A percentile compares a stretch with the other conserved stretches of the same genome.
phyloP scores from a whole-genome alignment of 257 asterid genomes.

The Vinca minor region DNA sequence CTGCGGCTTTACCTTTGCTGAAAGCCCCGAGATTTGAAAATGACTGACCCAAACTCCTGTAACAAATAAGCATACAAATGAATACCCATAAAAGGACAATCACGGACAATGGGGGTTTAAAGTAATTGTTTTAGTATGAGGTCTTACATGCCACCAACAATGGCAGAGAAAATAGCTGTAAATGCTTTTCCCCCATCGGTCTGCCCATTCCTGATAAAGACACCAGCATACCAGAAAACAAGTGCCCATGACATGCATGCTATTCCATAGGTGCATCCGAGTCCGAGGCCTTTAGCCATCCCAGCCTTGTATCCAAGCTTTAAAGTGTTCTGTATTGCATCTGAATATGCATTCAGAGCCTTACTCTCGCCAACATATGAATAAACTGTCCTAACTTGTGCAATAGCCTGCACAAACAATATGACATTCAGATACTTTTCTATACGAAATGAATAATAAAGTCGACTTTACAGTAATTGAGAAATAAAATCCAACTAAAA shows the following conservation, averaged over 20 bases:
- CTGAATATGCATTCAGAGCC: conserved; percentile 73
- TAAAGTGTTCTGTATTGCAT: conserved; percentile 74
- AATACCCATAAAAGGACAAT: conserved; percentile 10
- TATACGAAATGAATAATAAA: not conserved
- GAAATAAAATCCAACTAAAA: not conserved
- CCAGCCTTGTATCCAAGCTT: conserved; percentile 96
- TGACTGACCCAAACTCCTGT: conserved; percentile 98
- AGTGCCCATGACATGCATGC: conserved; percentile 99
- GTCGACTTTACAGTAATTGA: too few species aligned
- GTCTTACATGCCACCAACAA: conserved; percentile 97
- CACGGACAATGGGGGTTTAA: not conserved
- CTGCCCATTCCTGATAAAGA: conserved; percentile 80
- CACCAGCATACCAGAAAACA: conserved; percentile 98
- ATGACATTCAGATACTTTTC: too few species aligned
- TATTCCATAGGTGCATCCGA: conserved; percentile 93
- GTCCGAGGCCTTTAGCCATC: conserved; percentile 95
- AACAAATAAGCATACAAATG: conserved; percentile 14
- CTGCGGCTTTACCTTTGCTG: conserved; percentile 97
- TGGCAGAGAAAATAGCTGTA: conserved; percentile 92
- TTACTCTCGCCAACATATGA: conserved; percentile 83
- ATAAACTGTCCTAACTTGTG: conserved; percentile 95
- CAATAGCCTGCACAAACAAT: too few species aligned
- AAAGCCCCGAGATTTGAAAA: conserved; percentile 92
- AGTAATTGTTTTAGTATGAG: not conserved
- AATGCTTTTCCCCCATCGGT: conserved; percentile 94